Base-by-base conservation (phyloP, 768 basidiomycete species). In the Leccinum imitatum region DNA sequence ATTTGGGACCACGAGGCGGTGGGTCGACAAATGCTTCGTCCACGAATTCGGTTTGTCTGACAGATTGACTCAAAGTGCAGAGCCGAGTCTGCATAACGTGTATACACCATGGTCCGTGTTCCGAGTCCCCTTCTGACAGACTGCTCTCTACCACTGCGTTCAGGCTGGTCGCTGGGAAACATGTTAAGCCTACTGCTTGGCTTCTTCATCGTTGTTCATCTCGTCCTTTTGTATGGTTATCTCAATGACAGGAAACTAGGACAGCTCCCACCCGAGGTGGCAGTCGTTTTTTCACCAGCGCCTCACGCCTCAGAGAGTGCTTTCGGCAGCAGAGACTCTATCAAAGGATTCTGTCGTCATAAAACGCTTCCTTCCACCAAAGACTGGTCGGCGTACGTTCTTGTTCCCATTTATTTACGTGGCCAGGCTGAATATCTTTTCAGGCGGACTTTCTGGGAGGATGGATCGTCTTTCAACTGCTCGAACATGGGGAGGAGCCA, bases 371-470 rank as follows among this genome's bases (percentile, higher is more conserved):
- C 71, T 90, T 27, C 87, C 87, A 6, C 83, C 84, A 3, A 85
- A 77, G 71, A 91, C 90, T 0, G 89, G 88, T 19, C 79, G 90
- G 90, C 65, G 88, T 89, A 68, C 62, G 83, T 81, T 48, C 21
- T 7, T 23, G 15, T 13, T 6, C 54, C 30, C 54, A 44, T 50
- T 8, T 11, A 17, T 1, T 5, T 50, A 14, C 3, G 27, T 33
- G 39, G 7, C 27, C n/a, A 19, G 23, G 10, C 54, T 54, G 25
- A 63, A 39, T 37, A 0, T 53, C 11, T 30, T 25, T 25, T 50
- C 35, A 90, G 89, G 83, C 84, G 4, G 90, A 89, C 1, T 90
- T 91, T 60, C 71, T 91, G 3, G 90, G 90, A 13, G 87, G 87
- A 6, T 92, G 90, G 90, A 85, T 92, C 37, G 85, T 87, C 6